Conservation (phyloP, 495 filamentous ascomycete species). For the Neurospora discreta region DNA sequence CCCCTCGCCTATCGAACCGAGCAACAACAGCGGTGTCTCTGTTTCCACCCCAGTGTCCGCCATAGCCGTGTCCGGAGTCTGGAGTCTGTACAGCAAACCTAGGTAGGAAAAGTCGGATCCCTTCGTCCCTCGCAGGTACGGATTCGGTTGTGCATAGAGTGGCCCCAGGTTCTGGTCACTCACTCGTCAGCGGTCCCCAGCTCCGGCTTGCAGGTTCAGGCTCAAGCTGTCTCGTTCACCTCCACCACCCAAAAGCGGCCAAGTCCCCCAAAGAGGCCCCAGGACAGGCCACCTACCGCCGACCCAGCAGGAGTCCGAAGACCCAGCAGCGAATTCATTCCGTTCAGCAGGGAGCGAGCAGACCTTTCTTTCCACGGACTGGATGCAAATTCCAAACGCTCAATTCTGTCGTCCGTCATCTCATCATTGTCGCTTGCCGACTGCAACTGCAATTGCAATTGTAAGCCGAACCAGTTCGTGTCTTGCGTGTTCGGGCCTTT, state of each 20-base stretch:
- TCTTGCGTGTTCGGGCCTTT: neutral
- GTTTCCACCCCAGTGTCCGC: neutral
- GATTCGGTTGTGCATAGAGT: neutral
- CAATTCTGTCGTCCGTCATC: neutral
- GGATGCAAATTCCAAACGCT: neutral
- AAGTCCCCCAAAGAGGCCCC: neutral
- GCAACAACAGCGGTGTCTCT: neutral
- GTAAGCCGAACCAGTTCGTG: neutral
- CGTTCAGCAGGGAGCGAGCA: neutral
- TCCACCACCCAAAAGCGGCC: neutral
- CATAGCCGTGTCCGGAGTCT: neutral
- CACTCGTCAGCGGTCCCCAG: neutral
- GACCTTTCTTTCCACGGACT: neutral
- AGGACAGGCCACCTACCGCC: neutral
- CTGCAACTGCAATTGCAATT: neutral
- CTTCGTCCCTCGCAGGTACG: neutral
- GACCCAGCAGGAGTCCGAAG: neutral
- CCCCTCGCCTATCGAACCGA: neutral
- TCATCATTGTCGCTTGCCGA: neutral
- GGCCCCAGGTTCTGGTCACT: neutral
- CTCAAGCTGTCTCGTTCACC: neutral
- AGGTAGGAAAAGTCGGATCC: neutral
- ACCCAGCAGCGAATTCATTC: neutral
- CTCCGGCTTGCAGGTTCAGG: neutral
- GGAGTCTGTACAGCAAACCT: neutral